Evolutionary conservation across 2,329 filamentous ascomycete species (phyloP).

Genomic region (Bimuria novae-zelandiae): DNA sequence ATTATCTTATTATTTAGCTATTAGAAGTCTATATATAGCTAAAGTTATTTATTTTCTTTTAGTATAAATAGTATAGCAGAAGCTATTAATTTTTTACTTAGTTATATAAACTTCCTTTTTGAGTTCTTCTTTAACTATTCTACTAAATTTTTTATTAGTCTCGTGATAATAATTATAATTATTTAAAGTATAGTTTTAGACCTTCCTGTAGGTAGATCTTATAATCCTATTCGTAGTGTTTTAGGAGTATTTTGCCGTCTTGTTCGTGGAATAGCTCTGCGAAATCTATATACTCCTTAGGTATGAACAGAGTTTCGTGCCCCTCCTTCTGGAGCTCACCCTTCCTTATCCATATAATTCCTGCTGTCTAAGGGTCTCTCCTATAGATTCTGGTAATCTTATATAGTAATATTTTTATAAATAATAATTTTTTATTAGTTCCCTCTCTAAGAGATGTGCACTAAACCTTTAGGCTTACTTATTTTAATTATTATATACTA

Average conservation of each 20-base stretch:
- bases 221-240: background rate
- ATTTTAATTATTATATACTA: no score
- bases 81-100: no score
- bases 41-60: background rate
- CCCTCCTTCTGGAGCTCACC: no score
- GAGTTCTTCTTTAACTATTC: no score
- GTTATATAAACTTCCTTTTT: no score
- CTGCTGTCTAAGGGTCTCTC: background rate
- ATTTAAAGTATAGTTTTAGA: background rate
- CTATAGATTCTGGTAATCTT: background rate
- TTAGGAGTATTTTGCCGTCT: background rate
- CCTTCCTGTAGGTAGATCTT: background rate
- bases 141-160: no score
- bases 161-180: background rate
- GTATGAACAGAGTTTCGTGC: background rate
- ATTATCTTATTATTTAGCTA: no score
- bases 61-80: background rate
- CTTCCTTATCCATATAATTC: no score
- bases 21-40: background rate
- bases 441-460: no score
- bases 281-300: background rate
- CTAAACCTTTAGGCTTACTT: no score
- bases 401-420: background rate
- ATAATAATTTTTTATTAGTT: no score
- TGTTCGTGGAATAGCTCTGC: background rate